Base-by-base conservation (phyloP, 2,329 filamentous ascomycete species). In the Rutstroemia sp. region DNA sequence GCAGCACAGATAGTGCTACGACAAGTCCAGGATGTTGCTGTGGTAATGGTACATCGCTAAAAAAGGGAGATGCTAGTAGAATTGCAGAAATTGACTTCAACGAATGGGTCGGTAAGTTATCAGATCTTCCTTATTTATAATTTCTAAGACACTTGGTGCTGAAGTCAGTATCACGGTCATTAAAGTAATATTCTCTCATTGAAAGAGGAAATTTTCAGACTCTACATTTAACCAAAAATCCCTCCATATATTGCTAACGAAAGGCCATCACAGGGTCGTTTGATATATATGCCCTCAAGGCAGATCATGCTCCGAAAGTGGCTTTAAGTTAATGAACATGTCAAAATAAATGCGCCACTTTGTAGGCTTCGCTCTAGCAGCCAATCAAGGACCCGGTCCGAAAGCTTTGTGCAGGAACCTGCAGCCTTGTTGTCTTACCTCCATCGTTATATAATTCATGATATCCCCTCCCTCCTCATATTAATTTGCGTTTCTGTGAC, bases 61-160 rank as follows among this genome's bases (percentile, higher is more conserved):
- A 23, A 19, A 40, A 40, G 17, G 48, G 17, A 21, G 48, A 36
- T 39, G 5, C 36, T 9, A 10, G 38, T 7, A 36, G 25, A 23
- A 10, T 51, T 51, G 48, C 27, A 21, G 36, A 51, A 12, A 60
- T 71, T 45, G 73, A 80, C 62, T 72, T 78, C 44, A 81, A 80
- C 64, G 71, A 75, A 54, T 80, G 73, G 73, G 75, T 71, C 58
- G 40, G 40, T 44, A 44, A 19, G 40, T 21, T 3, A 44, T 23
- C 40, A 19, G 10, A 17, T 44, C 40, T 44, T 23, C 14, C n/a
- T 10, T 42, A 19, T 42, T 2, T 34, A 14, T 3, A 34, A 12
- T 34, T 5, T 27, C 25, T 27, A 27, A 6, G 25, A 34, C 30
- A 4, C 10, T 34, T 12, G 4, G 30, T 34, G 9, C 12, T 34